These are phyloP conservation scores for Entoloma clypeatum DNA, from an alignment of 1,284 basidiomycete genomes.

Conservation along the genomic window DNA sequence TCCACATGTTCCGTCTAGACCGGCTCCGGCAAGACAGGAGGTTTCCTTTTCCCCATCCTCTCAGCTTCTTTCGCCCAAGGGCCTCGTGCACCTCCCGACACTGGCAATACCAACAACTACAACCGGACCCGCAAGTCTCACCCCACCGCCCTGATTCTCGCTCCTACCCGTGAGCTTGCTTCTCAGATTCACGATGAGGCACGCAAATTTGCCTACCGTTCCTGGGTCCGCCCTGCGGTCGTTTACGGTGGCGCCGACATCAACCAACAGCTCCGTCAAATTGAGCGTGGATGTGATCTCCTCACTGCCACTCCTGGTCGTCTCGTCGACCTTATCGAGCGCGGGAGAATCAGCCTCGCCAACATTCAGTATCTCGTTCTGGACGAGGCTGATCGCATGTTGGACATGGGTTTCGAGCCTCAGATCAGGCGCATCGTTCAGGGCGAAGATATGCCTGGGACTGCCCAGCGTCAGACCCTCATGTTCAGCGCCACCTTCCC, in stretches of 20 bases:
- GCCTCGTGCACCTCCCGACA: conserved; percentile 64
- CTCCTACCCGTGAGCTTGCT: conserved; percentile 97
- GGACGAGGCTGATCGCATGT: conserved; percentile 99
- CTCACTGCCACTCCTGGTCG: conserved; percentile 98
- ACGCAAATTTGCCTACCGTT: conserved; percentile 98
- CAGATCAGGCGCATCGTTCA: conserved; percentile 99
- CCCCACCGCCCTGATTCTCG: conserved; percentile 94
- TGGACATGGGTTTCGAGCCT: conserved; percentile 99
- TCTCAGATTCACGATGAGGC: conserved; percentile 99
- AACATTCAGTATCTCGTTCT: conserved; percentile 98
- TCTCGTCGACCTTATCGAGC: conserved; percentile 97
- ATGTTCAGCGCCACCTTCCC: conserved; percentile 99
- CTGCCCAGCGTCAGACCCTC: conserved; percentile 92
- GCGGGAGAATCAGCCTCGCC: conserved; percentile 92
- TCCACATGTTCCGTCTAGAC: conserved; percentile 56
- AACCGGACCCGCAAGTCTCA: conserved; percentile 84
- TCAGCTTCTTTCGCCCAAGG: conserved; percentile 90
- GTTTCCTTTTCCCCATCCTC: conserved; percentile 99
- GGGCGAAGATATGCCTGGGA: conserved; percentile 96
- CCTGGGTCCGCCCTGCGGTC: conserved; percentile 98
- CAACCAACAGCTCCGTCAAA: conserved; percentile 87
- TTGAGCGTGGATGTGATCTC: conserved; percentile 97
- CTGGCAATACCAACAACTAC: conserved; percentile 45
- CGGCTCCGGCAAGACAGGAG: conserved; percentile 98
- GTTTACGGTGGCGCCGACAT: conserved; percentile 99